Conservation (phyloP, 108 stramenopile genomes). For the Epithemia pelagica region DNA sequence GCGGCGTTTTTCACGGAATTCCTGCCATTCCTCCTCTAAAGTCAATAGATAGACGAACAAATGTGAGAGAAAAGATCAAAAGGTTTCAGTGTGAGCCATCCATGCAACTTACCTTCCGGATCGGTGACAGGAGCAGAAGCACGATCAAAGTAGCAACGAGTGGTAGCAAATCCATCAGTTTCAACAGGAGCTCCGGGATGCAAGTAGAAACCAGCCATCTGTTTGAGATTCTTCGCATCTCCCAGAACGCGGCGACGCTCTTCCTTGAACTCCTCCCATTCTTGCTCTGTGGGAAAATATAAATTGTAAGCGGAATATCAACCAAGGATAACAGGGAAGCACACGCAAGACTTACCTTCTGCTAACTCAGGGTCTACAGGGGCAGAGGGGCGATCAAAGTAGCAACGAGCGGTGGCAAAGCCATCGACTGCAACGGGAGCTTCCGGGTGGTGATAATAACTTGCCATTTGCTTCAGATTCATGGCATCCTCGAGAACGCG, state of each 20-base stretch:
- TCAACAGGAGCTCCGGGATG: constrained; percentile 58
- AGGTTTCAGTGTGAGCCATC: too few relatives aligned
- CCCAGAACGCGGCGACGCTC: constrained; percentile 38
- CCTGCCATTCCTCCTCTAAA: constrained; percentile 28
- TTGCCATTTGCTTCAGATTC: constrained; percentile 40
- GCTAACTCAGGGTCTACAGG: constrained; percentile 3
- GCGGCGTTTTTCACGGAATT: constrained; percentile 46
- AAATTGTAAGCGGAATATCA: constrained; percentile 60
- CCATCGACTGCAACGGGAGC: constrained; percentile 25
- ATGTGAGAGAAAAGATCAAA: too few relatives aligned
- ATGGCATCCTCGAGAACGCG: constrained; percentile 41
- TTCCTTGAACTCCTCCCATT: constrained; percentile 19
- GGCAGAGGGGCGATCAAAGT: constrained; percentile 55
- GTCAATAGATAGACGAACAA: too few relatives aligned
- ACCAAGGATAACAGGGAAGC: too few relatives aligned
- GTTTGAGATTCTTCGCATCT: constrained; percentile 45
- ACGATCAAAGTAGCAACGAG: constrained; percentile 62
- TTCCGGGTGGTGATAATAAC: constrained; percentile 59
- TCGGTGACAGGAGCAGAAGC: constrained; percentile 38
- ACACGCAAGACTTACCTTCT: not conserved
- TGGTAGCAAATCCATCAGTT: constrained; percentile 16
- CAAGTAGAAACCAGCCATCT: constrained; percentile 43
- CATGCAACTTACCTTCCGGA: not conserved
- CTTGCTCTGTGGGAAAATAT: constrained; percentile 46
- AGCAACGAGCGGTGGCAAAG: constrained; percentile 43